Percentiles rank a stretch among this genome's conserved stretches.
Conservation (phyloP, 768 basidiomycete species). For the Tulasnella calospora region DNA sequence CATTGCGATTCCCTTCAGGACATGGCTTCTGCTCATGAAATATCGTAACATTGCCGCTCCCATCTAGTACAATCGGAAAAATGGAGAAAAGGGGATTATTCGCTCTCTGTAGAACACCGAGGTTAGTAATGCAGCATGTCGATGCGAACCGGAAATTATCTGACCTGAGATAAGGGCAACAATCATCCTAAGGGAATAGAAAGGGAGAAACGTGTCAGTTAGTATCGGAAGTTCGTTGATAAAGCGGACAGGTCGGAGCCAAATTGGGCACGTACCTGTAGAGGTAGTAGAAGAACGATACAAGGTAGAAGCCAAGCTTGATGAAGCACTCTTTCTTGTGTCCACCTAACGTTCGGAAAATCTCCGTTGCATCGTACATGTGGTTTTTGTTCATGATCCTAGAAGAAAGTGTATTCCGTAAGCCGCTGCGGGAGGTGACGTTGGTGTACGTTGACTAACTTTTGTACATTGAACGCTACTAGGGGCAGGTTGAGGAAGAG, state of each 20-base stretch:
- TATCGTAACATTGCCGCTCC: slow-evolving; percentile 7
- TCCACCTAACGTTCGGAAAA: slow-evolving; percentile 85
- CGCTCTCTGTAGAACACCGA: slow-evolving; percentile 15
- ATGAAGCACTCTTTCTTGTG: slow-evolving; percentile 97
- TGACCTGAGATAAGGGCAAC: slow-evolving; percentile 69
- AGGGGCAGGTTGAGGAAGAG: slow-evolving; percentile 86
- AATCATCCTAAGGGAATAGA: slow-evolving; percentile 58
- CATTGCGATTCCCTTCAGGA: not conserved
- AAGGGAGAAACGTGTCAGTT: not conserved
- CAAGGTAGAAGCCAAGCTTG: slow-evolving; percentile 88
- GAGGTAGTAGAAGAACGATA: slow-evolving; percentile 89
- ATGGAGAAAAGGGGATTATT: slow-evolving; percentile 13
- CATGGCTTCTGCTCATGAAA: not conserved
- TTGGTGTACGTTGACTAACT: slow-evolving; percentile 52
- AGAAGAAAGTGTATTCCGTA: slow-evolving; percentile 15
- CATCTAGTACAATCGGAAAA: not conserved
- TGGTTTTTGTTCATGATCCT: slow-evolving; percentile 91
- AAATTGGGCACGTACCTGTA: slow-evolving; percentile 68
- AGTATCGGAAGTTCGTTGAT: not conserved
- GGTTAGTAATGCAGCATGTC: not conserved
- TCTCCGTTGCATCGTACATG: slow-evolving; percentile 99
- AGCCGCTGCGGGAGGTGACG: not conserved
- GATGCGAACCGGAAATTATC: not conserved
- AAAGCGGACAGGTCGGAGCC: not conserved
- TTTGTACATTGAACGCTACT: slow-evolving; percentile 86